These are phyloP conservation scores for Solanum stenotomum DNA, from an alignment of 257 asterid species.

Conservation along the genomic window DNA sequence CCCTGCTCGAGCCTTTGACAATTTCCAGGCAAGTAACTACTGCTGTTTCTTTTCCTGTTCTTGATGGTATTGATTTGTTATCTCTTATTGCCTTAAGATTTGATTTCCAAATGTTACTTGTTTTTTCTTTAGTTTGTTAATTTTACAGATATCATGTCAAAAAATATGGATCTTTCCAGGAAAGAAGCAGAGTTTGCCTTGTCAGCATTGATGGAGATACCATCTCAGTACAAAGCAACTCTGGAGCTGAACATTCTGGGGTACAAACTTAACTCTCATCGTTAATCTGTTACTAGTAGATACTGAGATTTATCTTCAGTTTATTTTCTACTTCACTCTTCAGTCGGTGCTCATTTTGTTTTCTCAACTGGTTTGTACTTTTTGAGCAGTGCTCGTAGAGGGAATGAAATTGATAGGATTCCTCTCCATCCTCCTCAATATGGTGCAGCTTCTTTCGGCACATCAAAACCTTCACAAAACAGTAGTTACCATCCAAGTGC, in stretches of 20 bases:
- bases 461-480: slow-evolving; percentile 49
- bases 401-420: slow-evolving; percentile 57
- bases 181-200: slow-evolving; percentile 96
- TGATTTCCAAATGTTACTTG: background rate
- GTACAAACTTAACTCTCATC: slow-evolving; percentile 16
- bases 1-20: slow-evolving; percentile 86
- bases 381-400: slow-evolving; percentile 54
- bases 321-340: background rate
- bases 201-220: slow-evolving; percentile 93
- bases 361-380: slow-evolving; percentile 6
- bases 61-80: background rate
- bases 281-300: background rate
- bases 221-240: slow-evolving; percentile 89
- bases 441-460: slow-evolving; percentile 44
- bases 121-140: slow-evolving; percentile 61
- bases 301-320: background rate
- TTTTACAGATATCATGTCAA: slow-evolving; percentile 85
- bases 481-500: slow-evolving; percentile 55
- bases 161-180: slow-evolving; percentile 48
- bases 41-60: background rate
- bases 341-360: background rate
- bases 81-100: background rate
- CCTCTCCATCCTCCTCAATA: slow-evolving; percentile 83
- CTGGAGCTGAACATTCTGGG: slow-evolving; percentile 85
- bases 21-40: slow-evolving; percentile 63